Conservation (phyloP, 2,329 filamentous ascomycete species). For the Knufia petricola region DNA sequence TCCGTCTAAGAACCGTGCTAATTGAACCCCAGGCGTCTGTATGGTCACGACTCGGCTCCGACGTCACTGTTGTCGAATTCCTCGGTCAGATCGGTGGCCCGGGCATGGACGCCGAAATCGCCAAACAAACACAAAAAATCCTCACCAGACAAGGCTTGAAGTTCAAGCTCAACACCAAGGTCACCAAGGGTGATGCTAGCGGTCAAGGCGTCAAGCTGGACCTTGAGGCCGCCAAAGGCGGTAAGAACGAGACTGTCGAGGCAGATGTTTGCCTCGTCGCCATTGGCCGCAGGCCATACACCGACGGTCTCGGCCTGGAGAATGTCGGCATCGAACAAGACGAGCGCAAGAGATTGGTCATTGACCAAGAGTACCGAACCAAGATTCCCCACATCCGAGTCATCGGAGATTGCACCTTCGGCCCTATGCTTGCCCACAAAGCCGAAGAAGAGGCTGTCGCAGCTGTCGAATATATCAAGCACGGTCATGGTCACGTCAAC, state of each 20-base stretch:
- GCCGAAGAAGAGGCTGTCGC: conserved; percentile 96
- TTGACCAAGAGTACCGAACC: conserved; percentile 97
- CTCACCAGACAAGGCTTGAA: conserved; percentile 94
- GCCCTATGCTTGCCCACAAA: conserved; percentile 98
- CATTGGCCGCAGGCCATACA: conserved; percentile 94
- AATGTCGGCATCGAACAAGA: conserved; percentile 88
- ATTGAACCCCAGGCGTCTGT: conserved; percentile 57
- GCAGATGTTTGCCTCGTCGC: conserved; percentile 93
- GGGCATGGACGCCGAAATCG: conserved; percentile 90
- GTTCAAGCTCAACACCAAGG: conserved; percentile 97
- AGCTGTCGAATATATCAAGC: conserved; percentile 92
- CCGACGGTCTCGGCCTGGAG: conserved; percentile 79
- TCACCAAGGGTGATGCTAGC: conserved; percentile 70
- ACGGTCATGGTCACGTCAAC: conserved; percentile 97
- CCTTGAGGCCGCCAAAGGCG: conserved; percentile 88
- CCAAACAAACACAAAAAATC: conserved; percentile 85
- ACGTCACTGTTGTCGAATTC: conserved; percentile 97
- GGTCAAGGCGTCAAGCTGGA: conserved; percentile 71
- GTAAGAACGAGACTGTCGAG: conserved; percentile 85
- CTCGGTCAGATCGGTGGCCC: conserved; percentile 92
- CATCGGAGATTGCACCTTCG: conserved; percentile 92
- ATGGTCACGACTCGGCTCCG: conserved; percentile 85
- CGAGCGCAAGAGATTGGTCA: conserved; percentile 87
- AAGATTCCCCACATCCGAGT: conserved; percentile 95
- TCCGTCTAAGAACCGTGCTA: background rate